Percentiles rank a stretch among this genome's conserved stretches.
Evolutionary conservation across 2,329 filamentous ascomycete species (phyloP).

Genomic region (Penicillium expansum): DNA sequence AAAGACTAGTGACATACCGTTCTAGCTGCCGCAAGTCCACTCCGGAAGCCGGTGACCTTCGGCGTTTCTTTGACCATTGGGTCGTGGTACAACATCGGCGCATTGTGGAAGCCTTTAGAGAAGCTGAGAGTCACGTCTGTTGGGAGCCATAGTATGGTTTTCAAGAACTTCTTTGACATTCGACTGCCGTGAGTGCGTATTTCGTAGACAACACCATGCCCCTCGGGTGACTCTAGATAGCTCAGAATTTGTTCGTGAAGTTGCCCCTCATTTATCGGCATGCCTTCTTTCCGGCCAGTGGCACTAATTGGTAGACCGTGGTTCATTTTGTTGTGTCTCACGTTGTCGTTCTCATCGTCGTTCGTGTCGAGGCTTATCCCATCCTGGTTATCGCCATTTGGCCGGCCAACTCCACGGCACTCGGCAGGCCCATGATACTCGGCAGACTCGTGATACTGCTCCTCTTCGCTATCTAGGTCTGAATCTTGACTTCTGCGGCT

Average conservation of each 20-base stretch:
- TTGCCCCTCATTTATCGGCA: too few species aligned
- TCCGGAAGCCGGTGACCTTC: conserved; percentile 73
- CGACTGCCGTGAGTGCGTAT: conserved; percentile 11
- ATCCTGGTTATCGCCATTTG: neutral
- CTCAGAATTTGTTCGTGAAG: conserved; percentile 9
- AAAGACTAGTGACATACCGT: conserved; percentile 3
- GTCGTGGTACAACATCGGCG: conserved; percentile 80
- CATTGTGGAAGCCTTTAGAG: conserved; percentile 84
- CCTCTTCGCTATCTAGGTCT: conserved; percentile 2
- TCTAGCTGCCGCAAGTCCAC: conserved; percentile 71
- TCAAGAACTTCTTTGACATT: conserved; percentile 66
- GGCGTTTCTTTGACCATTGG: conserved; percentile 72
- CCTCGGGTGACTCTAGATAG: neutral
- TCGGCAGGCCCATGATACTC: neutral
- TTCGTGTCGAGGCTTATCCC: neutral
- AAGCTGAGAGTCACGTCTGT: conserved; percentile 82
- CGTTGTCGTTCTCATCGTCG: neutral
- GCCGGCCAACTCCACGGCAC: neutral
- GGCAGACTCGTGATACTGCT: neutral
- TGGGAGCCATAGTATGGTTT: conserved; percentile 72
- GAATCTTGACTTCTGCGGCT: neutral
- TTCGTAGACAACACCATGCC: conserved; percentile 6
- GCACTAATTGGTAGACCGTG: neutral
- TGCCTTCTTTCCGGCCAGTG: conserved; percentile 1
- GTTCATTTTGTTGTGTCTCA: neutral